phyloP scores from a whole-genome alignment of 805 yeast genomes.

The Vanderwaltozyma tropicalis region DNA sequence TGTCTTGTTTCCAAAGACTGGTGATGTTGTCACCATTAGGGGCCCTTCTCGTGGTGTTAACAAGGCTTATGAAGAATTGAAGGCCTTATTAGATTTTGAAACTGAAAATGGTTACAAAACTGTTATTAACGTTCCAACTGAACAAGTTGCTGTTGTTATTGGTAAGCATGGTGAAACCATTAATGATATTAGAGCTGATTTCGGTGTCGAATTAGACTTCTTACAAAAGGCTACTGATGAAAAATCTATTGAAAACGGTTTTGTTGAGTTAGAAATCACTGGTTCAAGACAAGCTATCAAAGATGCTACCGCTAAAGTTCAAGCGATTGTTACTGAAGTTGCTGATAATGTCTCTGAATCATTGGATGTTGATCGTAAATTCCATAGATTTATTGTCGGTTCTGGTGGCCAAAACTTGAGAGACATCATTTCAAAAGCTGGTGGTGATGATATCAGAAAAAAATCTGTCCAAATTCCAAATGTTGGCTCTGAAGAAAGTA shows the following conservation, averaged over 20 bases:
- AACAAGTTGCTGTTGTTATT: slow-evolving; percentile 73
- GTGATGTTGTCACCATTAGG: slow-evolving; percentile 55
- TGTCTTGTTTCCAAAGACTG: slow-evolving; percentile 62
- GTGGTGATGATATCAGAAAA: slow-evolving; percentile 43
- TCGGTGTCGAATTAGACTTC: slow-evolving; percentile 43
- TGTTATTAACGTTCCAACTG: slow-evolving; percentile 54
- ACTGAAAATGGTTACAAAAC: slow-evolving; percentile 70
- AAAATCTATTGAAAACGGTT: slow-evolving; percentile 38
- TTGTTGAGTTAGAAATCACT: slow-evolving; percentile 54
- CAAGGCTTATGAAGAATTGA: slow-evolving; percentile 73
- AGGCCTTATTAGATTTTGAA: slow-evolving; percentile 76
- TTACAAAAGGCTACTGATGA: slow-evolving; percentile 31
- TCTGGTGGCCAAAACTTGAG: slow-evolving; percentile 63
- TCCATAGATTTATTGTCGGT: slow-evolving; percentile 70
- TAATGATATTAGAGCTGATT: slow-evolving; percentile 61
- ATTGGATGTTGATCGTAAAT: slow-evolving; percentile 60
- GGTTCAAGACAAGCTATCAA: slow-evolving; percentile 72
- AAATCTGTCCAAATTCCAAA: slow-evolving; percentile 48
- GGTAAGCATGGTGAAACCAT: slow-evolving; percentile 84
- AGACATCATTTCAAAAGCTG: slow-evolving; percentile 68
- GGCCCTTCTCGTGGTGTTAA: slow-evolving; percentile 89
- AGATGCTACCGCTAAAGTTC: slow-evolving; percentile 56
- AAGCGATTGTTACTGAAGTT: slow-evolving; percentile 51
- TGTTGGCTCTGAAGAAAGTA: slow-evolving; percentile 45
- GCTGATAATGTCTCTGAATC: slow-evolving; percentile 50